These are phyloP conservation scores for Artemisia annua DNA, from an alignment of 129 eudicot species.

Conservation along the genomic window DNA sequence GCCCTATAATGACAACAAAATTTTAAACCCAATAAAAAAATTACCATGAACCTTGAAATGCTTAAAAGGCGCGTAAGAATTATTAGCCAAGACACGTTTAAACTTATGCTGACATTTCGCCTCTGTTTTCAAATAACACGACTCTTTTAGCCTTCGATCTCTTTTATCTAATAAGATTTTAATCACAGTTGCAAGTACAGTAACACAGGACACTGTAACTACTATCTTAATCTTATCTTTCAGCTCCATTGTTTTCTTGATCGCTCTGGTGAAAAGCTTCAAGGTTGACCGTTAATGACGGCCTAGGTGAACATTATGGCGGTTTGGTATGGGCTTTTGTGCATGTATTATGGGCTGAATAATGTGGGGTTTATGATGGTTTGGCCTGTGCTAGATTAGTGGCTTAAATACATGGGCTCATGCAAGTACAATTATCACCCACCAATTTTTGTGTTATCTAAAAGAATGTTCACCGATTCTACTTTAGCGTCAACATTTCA, in stretches of 20 bases:
- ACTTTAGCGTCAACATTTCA: too few relatives aligned
- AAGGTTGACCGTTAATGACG: too few relatives aligned
- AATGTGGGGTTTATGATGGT: neutral
- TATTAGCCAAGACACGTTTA: constrained; percentile 75
- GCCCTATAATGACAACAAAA: neutral
- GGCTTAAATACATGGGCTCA: too few relatives aligned
- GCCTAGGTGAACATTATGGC: constrained; percentile 7
- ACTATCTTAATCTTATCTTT: constrained; percentile 40
- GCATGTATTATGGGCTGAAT: constrained; percentile 15
- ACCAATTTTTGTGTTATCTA: too few relatives aligned
- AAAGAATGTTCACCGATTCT: too few relatives aligned
- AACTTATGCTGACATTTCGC: constrained; percentile 59
- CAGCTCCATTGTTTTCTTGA: constrained; percentile 27
- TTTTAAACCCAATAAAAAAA: neutral
- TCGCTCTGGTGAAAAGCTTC: too few relatives aligned
- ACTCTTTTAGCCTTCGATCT: constrained; percentile 42
- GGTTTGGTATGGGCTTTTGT: neutral
- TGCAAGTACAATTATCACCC: too few relatives aligned
- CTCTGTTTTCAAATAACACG: constrained; percentile 65
- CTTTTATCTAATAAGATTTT: constrained; percentile 36
- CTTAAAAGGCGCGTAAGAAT: constrained; percentile 72
- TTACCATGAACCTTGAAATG: constrained; percentile 58
- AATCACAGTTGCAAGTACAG: constrained; percentile 34
- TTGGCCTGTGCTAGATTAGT: neutral
- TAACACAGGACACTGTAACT: constrained; percentile 36